Base-by-base conservation (phyloP, 441 rosid genomes). In the Cnidoscolus chayamansa region DNA sequence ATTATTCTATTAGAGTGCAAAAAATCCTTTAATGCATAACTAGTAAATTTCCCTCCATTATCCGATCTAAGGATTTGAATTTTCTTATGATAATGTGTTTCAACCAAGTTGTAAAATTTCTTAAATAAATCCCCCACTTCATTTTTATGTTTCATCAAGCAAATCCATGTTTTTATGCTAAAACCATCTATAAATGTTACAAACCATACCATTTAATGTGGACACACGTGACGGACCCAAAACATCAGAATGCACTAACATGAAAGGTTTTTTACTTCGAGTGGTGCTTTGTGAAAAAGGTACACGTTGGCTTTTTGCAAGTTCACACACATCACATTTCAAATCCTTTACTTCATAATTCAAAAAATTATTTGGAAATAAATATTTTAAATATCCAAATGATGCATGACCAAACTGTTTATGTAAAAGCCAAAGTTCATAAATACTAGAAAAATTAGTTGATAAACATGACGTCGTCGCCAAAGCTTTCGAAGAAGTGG, bases 381-480 rank as follows among this genome's bases (percentile, higher is more conserved):
- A n/a, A 13, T 25, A 2, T 10, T 59, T 31, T 2, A 59, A 25
- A 15, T 59, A 30, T 0, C 40, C 43, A 59, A 59, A 59, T 1
- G 40, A 59, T 1, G 9, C 37, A 59, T 59, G 43, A 10, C 63
- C 9, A 0, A 31, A 1, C 1, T 0, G 9, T 59, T 7, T 0
- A 59, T 59, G 63, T 2, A 12, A 20, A 30, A 59, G 20, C 40
- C 40, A 59, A 25, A 31, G 10, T 59, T 10, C 17, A 10, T 0
- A 2, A 7, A n/a, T n/a, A 7, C 59, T 17, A 7, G 4, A 25
- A 35, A 35, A 35, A 16, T 10, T 50, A 1, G 13, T 15, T 31
- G 0, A 0, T 31, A 0, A 31, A 16, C 0, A 45, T 15, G n/a
- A 0, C 19, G 3, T 45, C 0, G 2, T 2, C 1, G 0, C n/a